phyloP scores from a whole-genome alignment of 208 protist genomes.

The Leishmania martiniquensis region DNA sequence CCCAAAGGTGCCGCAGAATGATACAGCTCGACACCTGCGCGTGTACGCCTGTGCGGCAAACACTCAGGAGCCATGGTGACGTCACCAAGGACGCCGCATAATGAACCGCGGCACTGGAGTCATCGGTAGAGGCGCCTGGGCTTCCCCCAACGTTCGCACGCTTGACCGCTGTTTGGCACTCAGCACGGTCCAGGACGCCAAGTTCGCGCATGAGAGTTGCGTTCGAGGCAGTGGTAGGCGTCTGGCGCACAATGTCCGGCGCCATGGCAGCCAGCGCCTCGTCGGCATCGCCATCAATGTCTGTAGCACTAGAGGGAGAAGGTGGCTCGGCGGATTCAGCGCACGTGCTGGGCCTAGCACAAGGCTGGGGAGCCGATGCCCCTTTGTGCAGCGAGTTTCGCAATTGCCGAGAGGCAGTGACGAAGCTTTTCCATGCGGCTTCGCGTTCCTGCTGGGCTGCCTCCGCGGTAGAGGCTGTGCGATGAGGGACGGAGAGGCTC shows the following conservation, averaged over 20 bases:
- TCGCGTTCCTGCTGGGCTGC: background rate
- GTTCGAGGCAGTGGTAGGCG: conserved; percentile 16
- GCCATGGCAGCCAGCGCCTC: conserved; percentile 14
- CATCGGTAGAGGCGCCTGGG: background rate
- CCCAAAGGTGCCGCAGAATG: conserved; percentile 25
- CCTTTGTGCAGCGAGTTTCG: background rate
- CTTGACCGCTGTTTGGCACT: background rate
- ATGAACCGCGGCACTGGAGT: background rate
- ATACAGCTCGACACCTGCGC: conserved; percentile 26
- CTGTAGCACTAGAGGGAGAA: no score
- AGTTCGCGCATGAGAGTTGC: conserved; percentile 25
- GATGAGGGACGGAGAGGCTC: background rate
- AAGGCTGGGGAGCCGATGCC: background rate
- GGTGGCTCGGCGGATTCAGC: background rate
- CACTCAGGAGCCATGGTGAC: conserved; percentile 5
- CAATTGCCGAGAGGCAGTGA: conserved; percentile 21
- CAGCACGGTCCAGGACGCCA: conserved; percentile 21
- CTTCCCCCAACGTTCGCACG: background rate
- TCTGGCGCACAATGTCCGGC: conserved; percentile 14
- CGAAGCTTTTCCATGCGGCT: conserved; percentile 30
- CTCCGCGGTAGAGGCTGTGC: background rate
- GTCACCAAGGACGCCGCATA: background rate
- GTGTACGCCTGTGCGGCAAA: conserved; percentile 23
- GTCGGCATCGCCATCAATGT: background rate
- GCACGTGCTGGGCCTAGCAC: background rate